A percentile compares a stretch with the other conserved stretches of the same genome.
Conservation (phyloP, 768 basidiomycete species). For the Leucosporidium yakuticum region DNA sequence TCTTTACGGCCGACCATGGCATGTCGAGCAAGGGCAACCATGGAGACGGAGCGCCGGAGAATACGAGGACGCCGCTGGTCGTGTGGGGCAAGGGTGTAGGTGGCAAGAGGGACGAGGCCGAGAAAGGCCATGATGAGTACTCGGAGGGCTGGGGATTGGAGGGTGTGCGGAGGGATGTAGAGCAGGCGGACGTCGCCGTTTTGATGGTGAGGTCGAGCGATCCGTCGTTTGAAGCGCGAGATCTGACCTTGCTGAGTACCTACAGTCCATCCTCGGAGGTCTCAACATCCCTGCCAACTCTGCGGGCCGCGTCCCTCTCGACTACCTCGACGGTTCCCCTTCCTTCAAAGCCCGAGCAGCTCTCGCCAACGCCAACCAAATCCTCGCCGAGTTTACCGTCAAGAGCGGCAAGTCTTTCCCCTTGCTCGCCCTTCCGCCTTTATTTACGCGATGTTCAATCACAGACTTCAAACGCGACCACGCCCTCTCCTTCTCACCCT, state of each 20-base stretch:
- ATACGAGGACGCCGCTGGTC: conserved; percentile 75
- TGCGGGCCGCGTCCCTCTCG: conserved; percentile 67
- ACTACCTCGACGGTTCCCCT: conserved; percentile 57
- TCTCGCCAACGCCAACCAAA: conserved; percentile 60
- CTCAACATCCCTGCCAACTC: conserved; percentile 72
- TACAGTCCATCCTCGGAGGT: conserved; percentile 56
- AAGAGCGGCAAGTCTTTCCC: conserved; percentile 58
- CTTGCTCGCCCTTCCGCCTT: not conserved
- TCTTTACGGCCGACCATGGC: conserved; percentile 85
- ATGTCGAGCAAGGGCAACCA: conserved; percentile 86
- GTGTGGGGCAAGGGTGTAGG: conserved; percentile 72
- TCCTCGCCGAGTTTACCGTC: conserved; percentile 68
- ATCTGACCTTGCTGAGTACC: not conserved
- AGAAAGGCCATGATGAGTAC: conserved; percentile 55
- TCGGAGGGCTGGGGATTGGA: conserved; percentile 59
- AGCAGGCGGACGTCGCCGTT: conserved; percentile 74
- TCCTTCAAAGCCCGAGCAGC: conserved; percentile 53
- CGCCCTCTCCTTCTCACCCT: conserved; percentile 62
- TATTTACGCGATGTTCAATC: not conserved
- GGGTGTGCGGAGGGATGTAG: conserved; percentile 64
- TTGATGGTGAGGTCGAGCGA: conserved; percentile 52
- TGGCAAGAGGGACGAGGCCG: conserved; percentile 8
- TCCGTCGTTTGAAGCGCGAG: not conserved
- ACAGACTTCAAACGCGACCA: conserved; percentile 52
- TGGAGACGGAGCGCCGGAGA: conserved; percentile 84